phyloP scores from a whole-genome alignment of 2,329 filamentous ascomycete genomes.

The Madurella mycetomatis region DNA sequence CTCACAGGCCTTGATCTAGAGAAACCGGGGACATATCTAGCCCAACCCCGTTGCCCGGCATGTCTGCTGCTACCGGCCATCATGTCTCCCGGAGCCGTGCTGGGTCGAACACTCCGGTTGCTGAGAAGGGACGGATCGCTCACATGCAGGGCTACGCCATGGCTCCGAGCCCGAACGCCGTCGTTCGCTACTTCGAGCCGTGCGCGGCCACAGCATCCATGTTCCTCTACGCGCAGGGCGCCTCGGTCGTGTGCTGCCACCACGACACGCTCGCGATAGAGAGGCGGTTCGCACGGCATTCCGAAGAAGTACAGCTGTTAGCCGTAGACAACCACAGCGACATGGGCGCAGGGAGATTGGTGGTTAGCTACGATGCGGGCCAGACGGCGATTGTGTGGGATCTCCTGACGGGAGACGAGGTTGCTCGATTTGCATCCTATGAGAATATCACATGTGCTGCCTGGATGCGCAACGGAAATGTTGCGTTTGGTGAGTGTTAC shows the following conservation, averaged over 20 bases:
- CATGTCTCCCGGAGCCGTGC: constrained; percentile 56
- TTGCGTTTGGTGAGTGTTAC: constrained; percentile 76
- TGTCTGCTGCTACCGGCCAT: constrained; percentile 52
- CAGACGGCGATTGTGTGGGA: constrained; percentile 97
- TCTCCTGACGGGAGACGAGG: constrained; percentile 82
- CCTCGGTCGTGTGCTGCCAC: constrained; percentile 78
- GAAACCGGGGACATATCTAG: constrained; percentile 23
- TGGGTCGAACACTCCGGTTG: constrained; percentile 53
- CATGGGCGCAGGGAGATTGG: constrained; percentile 73
- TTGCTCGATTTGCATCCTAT: constrained; percentile 89
- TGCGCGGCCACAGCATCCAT: constrained; percentile 87
- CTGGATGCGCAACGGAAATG: constrained; percentile 97
- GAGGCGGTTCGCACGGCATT: constrained; percentile 76
- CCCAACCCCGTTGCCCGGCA: constrained; percentile 37
- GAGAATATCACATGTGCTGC: constrained; percentile 78
- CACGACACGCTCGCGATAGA: constrained; percentile 91
- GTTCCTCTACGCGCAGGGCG: constrained; percentile 83
- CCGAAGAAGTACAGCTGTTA: constrained; percentile 77
- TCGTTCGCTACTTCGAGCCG: constrained; percentile 66
- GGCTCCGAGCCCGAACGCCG: constrained; percentile 39
- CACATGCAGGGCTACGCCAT: constrained; percentile 51
- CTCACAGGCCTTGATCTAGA: constrained; percentile 17
- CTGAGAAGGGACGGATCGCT: constrained; percentile 38
- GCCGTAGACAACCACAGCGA: constrained; percentile 91
- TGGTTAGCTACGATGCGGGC: constrained; percentile 87